A percentile compares a stretch with the other conserved stretches of the same genome.
Conservation (phyloP, 441 rosid genomes). For the Gossypium davidsonii region DNA sequence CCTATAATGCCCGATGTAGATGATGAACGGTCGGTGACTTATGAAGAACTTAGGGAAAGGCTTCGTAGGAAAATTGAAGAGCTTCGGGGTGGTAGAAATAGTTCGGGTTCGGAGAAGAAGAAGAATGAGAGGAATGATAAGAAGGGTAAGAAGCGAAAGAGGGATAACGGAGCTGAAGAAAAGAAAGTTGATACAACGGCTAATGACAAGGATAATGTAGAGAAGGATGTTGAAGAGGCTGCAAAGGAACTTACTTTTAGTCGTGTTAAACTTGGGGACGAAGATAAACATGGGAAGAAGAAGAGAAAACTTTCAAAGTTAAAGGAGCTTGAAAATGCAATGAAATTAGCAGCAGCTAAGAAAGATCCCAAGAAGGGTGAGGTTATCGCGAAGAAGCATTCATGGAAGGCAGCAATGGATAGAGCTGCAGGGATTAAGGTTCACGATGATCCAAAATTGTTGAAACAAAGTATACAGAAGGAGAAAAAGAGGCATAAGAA, state of each 20-base stretch:
- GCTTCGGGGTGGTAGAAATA: constrained; percentile 48
- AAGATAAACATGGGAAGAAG: constrained; percentile 33
- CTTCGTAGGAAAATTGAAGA: constrained; percentile 57
- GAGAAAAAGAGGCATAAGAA: constrained; percentile 60
- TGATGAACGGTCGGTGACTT: constrained; percentile 37
- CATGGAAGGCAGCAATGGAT: constrained; percentile 62
- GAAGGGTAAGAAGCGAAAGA: constrained; percentile 40
- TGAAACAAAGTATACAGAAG: constrained; percentile 67
- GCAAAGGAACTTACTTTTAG: constrained; percentile 60
- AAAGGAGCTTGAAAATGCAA: constrained; percentile 46
- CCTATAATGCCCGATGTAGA: constrained; percentile 28
- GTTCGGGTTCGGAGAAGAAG: constrained; percentile 29
- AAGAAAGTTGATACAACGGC: constrained; percentile 11
- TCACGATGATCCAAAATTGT: constrained; percentile 66
- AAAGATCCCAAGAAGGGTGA: constrained; percentile 59
- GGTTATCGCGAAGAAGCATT: constrained; percentile 41
- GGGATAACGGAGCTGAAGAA: constrained; percentile 37
- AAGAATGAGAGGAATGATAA: constrained; percentile 30
- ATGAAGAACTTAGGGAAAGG: constrained; percentile 69
- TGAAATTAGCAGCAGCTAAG: constrained; percentile 38
- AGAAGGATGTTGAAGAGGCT: constrained; percentile 57
- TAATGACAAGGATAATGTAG: constrained; percentile 35
- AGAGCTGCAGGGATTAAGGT: constrained; percentile 77
- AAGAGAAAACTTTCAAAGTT: constrained; percentile 40
- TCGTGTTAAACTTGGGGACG: constrained; percentile 60